Conservation (phyloP, 2,329 filamentous ascomycete genomes). For the Alternaria consortialis region DNA sequence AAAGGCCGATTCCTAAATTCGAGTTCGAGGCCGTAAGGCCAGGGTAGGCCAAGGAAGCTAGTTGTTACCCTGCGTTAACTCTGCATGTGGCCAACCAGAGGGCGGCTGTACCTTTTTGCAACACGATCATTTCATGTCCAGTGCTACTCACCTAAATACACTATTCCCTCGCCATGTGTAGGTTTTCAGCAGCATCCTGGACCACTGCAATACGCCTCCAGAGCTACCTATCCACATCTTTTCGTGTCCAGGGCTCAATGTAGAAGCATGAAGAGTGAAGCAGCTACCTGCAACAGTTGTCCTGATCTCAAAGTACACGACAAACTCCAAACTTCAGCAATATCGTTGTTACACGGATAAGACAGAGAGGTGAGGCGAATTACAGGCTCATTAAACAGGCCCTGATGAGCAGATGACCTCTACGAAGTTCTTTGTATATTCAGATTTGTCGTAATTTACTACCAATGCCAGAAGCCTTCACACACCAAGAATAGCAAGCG, state of each 20-base stretch:
- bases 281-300: background rate
- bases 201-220: background rate
- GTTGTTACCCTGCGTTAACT: background rate
- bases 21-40: background rate
- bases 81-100: background rate
- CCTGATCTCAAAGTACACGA: background rate
- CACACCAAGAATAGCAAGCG: background rate
- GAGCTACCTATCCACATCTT: background rate
- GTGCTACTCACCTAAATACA: background rate
- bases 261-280: background rate
- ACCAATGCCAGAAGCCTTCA: background rate
- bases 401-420: background rate
- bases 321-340: background rate
- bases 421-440: background rate
- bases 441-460: background rate
- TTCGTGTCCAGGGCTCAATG: background rate
- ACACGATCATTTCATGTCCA: background rate
- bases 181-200: background rate
- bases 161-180: background rate
- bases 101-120: slow-evolving; percentile 5
- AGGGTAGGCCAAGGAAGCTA: background rate
- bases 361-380: background rate
- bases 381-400: background rate
- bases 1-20: background rate
- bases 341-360: background rate